Base-by-base conservation (phyloP, 441 rosid species). In the Jatropha podagrica region DNA sequence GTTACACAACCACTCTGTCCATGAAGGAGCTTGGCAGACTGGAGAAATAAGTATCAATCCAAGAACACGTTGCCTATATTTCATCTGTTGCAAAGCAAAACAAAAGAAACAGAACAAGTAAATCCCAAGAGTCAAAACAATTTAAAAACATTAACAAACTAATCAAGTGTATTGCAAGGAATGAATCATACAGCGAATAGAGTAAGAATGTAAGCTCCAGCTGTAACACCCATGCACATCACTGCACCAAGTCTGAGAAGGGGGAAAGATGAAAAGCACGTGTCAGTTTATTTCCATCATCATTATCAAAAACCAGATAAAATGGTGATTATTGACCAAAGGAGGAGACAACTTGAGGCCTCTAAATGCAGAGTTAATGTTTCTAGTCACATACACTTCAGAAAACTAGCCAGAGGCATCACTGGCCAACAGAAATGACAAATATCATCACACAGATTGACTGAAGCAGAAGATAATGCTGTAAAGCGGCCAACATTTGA, bases 221-320 rank as follows among this genome's bases (percentile, higher is more conserved):
- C 96, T 48, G 97, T 89, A 74, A 92, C 97, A 68, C 99, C 99
- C 95, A 95, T 85, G 76, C 99, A 95, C 98, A 92, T 93, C 26
- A 95, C 99, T 55, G 95, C 84, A 74, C 94, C 98, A 74, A 95
- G 97, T 81, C 99, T 95, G 80, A 49, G 66, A 74, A 63, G 5
- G 9, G 52, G 48, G 58, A 65, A 64, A 62, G 58, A 67, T 2
- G 60, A 71, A 69, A 38, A 5, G 5, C 76, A 66, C 18, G 38
- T 40, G 52, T 77, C 17, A 79, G 72, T 13, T 65, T 23, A 51
- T 60, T 56, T 56, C 14, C 61, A 42, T 55, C 38, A 40, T 41
- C 44, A 9, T 3, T 14, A 61, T 42, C 72, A 26, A 41, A 56
- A 75, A 27, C 26, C 13, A 46, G 11, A 48, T 11, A 17, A 55